phyloP scores from a whole-genome alignment of 441 rosid species.

The Capsella rubella region DNA sequence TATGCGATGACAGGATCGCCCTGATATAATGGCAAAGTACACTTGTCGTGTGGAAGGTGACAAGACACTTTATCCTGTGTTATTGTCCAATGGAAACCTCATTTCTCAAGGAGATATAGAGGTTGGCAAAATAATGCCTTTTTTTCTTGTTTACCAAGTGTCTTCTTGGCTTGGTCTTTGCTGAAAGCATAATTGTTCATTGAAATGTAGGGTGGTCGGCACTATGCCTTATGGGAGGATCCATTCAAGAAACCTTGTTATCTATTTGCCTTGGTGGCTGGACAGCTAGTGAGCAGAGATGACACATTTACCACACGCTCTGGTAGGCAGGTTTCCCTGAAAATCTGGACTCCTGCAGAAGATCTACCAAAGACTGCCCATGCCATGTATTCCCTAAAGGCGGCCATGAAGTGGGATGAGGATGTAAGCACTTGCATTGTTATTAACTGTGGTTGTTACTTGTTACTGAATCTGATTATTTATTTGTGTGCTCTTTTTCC shows the following conservation, averaged over 20 bases:
- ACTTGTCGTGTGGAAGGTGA: constrained; percentile 94
- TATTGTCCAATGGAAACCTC: constrained; percentile 95
- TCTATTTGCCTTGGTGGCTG: constrained; percentile 95
- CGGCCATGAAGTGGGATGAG: constrained; percentile 99
- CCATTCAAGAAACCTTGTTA: constrained; percentile 98
- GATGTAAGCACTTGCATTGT: constrained; percentile 59
- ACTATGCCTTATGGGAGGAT: constrained; percentile 94
- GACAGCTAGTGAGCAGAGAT: constrained; percentile 89
- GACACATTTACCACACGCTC: constrained; percentile 79
- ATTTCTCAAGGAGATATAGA: constrained; percentile 77
- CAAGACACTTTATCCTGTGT: constrained; percentile 83
- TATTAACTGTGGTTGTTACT: not conserved
- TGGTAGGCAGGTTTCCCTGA: constrained; percentile 79
- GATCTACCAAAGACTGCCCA: constrained; percentile 93
- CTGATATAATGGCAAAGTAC: constrained; percentile 98
- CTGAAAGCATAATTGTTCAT: constrained; percentile 19
- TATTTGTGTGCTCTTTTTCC: constrained; percentile 10
- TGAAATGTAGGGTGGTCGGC: constrained; percentile 75
- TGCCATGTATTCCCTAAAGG: constrained; percentile 97
- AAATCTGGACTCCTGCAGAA: constrained; percentile 96
- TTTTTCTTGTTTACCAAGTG: constrained; percentile 16
- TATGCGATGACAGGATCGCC: constrained; percentile 73
- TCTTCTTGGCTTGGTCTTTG: constrained; percentile 19
- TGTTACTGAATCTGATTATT: constrained; percentile 23
- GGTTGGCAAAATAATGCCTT: constrained; percentile 49